These are phyloP conservation scores for Boletales sp. DNA, from an alignment of 768 basidiomycete species.

Conservation along the genomic window DNA sequence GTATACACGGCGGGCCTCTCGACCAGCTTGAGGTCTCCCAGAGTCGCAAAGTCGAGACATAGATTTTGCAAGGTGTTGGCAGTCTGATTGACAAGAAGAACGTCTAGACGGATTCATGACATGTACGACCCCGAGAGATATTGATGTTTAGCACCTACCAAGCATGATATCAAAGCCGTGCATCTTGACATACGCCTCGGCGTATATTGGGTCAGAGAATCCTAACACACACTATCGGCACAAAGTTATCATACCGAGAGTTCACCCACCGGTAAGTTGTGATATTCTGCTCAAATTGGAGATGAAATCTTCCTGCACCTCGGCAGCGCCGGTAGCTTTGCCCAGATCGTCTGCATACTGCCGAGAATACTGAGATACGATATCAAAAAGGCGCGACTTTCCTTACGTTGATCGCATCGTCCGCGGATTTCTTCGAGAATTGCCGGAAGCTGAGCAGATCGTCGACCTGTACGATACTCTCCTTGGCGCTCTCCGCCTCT, in stretches of 20 bases:
- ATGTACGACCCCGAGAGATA: background rate
- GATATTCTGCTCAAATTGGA: constrained; percentile 92
- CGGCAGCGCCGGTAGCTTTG: constrained; percentile 81
- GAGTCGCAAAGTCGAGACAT: constrained; percentile 94
- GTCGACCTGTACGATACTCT: constrained; percentile 82
- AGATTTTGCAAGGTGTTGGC: constrained; percentile 92
- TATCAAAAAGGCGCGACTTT: background rate
- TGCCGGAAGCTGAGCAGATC: constrained; percentile 91
- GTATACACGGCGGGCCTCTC: constrained; percentile 94
- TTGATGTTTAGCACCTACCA: constrained; percentile 41
- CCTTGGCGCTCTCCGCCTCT: constrained; percentile 68
- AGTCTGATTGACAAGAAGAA: constrained; percentile 95
- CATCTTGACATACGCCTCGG: constrained; percentile 96
- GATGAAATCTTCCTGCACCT: constrained; percentile 87
- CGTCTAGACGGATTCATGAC: constrained; percentile 49
- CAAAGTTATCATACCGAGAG: background rate
- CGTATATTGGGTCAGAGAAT: constrained; percentile 98
- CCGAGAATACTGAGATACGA: background rate
- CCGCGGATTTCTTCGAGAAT: constrained; percentile 87
- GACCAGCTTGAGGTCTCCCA: constrained; percentile 95
- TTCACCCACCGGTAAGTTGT: constrained; percentile 78
- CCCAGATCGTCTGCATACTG: constrained; percentile 89
- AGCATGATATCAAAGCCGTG: constrained; percentile 96
- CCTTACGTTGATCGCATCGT: constrained; percentile 71
- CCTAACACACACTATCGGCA: constrained; percentile 40